Conservation (phyloP, 306 rosid species). For the Carpinus viminea region DNA sequence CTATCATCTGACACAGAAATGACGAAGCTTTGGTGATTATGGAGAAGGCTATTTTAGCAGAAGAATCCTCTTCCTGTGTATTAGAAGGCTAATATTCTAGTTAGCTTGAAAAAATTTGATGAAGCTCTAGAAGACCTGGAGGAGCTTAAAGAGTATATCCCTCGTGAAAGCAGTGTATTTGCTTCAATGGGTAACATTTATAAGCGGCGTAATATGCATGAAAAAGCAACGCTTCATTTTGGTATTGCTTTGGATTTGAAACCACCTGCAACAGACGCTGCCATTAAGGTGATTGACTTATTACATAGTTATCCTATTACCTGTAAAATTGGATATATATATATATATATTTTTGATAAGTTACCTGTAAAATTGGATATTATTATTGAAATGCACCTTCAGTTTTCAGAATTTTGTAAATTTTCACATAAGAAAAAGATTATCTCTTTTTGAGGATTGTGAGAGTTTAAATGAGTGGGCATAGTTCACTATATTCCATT, state of each 20-base stretch:
- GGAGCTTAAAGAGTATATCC: conserved; percentile 89
- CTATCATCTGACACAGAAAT: conserved; percentile 57
- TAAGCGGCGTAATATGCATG: conserved; percentile 82
- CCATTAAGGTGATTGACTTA: conserved; percentile 70
- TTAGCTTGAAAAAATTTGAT: conserved; percentile 72
- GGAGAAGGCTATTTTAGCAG: conserved; percentile 93
- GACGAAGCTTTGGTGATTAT: conserved; percentile 81
- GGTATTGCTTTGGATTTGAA: conserved; percentile 95
- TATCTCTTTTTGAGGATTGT: background rate
- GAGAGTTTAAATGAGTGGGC: background rate
- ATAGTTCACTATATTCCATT: background rate
- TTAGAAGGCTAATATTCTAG: conserved; percentile 91
- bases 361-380: too few species aligned
- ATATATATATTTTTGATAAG: too few species aligned
- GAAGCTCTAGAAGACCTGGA: conserved; percentile 84
- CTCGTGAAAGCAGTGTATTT: conserved; percentile 91
- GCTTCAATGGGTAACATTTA: conserved; percentile 94
- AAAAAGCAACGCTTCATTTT: conserved; percentile 89
- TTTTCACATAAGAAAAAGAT: background rate
- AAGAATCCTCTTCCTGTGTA: conserved; percentile 98
- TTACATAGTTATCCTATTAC: background rate
- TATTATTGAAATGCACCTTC: background rate
- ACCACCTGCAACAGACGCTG: conserved; percentile 93
- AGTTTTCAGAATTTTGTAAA: background rate
- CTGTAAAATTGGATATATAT: background rate